A percentile compares a stretch with the other conserved stretches of the same genome.
phyloP scores from a whole-genome alignment of 2,329 filamentous ascomycete genomes.

The Chaetomiaceae sp. region DNA sequence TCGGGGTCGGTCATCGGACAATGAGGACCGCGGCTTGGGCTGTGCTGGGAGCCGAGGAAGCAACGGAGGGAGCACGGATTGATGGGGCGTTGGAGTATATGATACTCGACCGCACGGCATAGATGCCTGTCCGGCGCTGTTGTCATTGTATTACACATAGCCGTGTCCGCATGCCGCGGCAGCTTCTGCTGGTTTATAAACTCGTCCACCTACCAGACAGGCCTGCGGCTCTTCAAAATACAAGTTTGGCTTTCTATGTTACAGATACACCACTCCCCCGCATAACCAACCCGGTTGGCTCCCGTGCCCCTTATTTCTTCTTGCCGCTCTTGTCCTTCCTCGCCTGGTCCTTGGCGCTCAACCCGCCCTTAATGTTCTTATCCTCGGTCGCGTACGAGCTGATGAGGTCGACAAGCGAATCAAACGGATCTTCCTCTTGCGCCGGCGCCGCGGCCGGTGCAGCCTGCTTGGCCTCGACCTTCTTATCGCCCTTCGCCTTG shows the following conservation, averaged over 20 bases:
- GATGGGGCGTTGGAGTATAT: background rate
- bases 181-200: background rate
- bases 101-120: background rate
- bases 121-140: background rate
- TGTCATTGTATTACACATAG: constrained; percentile 28
- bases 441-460: constrained; percentile 22
- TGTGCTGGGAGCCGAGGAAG: background rate
- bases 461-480: constrained; percentile 29
- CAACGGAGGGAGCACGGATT: background rate
- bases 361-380: constrained; percentile 35
- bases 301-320: constrained; percentile 29
- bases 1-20: background rate
- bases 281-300: background rate
- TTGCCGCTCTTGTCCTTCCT: constrained; percentile 35
- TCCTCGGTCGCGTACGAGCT: constrained; percentile 44
- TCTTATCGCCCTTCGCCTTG: constrained; percentile 19
- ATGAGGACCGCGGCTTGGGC: background rate
- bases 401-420: constrained; percentile 48
- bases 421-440: constrained; percentile 27
- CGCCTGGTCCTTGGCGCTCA: constrained; percentile 38
- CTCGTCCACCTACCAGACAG: background rate
- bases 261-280: constrained; percentile 8
- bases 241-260: constrained; percentile 13
- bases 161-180: constrained; percentile 1
- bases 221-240: background rate